A percentile compares a stretch with the other conserved stretches of the same genome.
These are phyloP conservation scores for Suillus sp. DNA, from an alignment of 768 basidiomycete genomes.

Conservation along the genomic window DNA sequence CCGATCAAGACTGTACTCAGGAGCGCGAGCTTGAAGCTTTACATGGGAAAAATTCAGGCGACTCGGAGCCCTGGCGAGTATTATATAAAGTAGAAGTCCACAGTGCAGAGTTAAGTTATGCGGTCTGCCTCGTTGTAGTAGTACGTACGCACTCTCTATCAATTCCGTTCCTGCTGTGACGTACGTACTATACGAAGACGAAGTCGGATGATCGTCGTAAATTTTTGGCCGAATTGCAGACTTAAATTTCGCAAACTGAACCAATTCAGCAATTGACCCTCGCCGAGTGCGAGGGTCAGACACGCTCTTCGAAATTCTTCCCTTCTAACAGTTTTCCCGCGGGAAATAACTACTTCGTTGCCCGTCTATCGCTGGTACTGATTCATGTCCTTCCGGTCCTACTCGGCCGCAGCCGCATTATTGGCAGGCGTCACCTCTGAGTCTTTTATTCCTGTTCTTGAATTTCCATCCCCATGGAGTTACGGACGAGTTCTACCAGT, in stretches of 20 bases:
- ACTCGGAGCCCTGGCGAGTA: background rate
- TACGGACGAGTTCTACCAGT: background rate
- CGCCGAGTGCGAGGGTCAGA: background rate
- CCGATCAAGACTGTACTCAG: background rate
- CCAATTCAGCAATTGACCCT: background rate
- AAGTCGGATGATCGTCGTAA: background rate
- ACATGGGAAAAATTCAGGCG: background rate
- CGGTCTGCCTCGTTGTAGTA: no score
- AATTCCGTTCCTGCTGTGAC: background rate
- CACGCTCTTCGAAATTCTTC: background rate
- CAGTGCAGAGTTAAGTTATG: background rate
- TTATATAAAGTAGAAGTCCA: background rate
- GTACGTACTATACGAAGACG: background rate
- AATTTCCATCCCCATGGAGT: background rate
- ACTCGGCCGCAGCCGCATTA: background rate
- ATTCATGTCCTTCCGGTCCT: background rate
- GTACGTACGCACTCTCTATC: background rate
- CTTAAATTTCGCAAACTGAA: background rate
- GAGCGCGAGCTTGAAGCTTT: background rate
- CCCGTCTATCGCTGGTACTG: background rate
- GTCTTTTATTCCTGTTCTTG: background rate
- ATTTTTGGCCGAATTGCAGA: background rate
- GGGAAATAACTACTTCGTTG: background rate
- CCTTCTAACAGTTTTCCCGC: background rate
- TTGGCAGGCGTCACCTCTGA: background rate